phyloP scores from a whole-genome alignment of 179 eudicot genomes.

The Actinidia chinensis region DNA sequence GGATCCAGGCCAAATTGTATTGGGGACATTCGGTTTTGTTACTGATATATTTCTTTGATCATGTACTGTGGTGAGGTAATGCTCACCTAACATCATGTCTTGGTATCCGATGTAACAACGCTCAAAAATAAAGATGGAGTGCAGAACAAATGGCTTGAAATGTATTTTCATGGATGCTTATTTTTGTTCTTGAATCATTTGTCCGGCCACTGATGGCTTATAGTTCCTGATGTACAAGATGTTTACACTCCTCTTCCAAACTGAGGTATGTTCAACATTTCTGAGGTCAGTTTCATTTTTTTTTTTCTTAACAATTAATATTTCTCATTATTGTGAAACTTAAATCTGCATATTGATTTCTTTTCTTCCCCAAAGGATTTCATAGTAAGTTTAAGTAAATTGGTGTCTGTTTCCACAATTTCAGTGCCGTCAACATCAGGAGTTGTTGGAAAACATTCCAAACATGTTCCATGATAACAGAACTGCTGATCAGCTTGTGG shows the following conservation, averaged over 20 bases:
- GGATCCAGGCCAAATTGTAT: no score
- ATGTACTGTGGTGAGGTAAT: no score
- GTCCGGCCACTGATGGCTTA: constrained; percentile 90
- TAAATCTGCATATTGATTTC: neutral
- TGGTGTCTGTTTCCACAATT: constrained; percentile 23
- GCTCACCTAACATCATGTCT: no score
- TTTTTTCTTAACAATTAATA: neutral
- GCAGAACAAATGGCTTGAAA: neutral
- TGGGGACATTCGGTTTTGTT: no score
- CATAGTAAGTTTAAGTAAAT: neutral
- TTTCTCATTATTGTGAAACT: constrained; percentile 14
- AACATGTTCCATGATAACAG: constrained; percentile 81
- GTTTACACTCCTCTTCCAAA: constrained; percentile 88
- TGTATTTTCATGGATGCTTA: constrained; percentile 4
- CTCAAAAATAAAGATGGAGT: no score
- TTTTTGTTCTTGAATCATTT: neutral
- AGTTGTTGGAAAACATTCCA: constrained; percentile 88
- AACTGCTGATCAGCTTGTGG: constrained; percentile 93
- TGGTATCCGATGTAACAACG: no score
- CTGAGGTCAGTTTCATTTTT: constrained; percentile 58
- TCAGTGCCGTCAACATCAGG: constrained; percentile 91
- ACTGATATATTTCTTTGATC: no score
- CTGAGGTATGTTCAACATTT: constrained; percentile 76
- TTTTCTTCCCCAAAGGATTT: constrained; percentile 2
- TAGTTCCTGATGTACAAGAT: constrained; percentile 89